Base-by-base conservation (phyloP, 345 rosid genomes). In the Populus nigra region DNA sequence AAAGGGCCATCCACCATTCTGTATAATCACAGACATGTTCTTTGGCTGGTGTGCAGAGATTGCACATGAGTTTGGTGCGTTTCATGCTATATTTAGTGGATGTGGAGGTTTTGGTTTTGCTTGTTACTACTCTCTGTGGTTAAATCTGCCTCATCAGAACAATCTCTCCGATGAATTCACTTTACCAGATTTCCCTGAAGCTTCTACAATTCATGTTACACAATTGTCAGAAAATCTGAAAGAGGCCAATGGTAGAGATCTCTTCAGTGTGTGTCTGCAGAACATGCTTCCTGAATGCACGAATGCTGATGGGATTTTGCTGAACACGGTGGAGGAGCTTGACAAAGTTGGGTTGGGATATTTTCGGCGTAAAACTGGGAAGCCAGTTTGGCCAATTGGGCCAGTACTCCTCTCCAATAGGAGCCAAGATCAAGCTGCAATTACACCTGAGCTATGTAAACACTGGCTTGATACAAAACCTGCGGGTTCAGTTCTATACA, bases 401-500 rank as follows among this genome's bases (percentile, higher is more conserved):
- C 98, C 94, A 18, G 84, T 90, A 81, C 73, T 85, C 62, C 69
- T 87, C 8, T 73, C 94, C 22, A 84, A 45, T 74, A 67, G 88
- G 77, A 61, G 59, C 11, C 74, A 66, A 4, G 13, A 79, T 6
- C 78, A 70, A 38, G 57, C 55, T 15, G 83, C 71, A 15, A 23
- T 67, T 13, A 69, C 73, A 5, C 18, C 81, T 16, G 88, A 81
- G 29, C 23, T 25, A 5, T 86, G 89, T 71, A 73, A 55, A 1
- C 74, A 77, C 17, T 91, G 98, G 98, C 85, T 93, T 2, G 89
- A 90, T 73, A n/a, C 84, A 17, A 91, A 90, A 73, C 90, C 92
- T 20, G 81, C 16, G 12, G 72, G 59, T 8, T 93, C 98, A 1
- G 98, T 90, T 3, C 53, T 91, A 1, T 93, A 88, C 69, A 79